Conservation (phyloP, 371 early-diverging fungal genomes). For the Phascolomyces articulosus region DNA sequence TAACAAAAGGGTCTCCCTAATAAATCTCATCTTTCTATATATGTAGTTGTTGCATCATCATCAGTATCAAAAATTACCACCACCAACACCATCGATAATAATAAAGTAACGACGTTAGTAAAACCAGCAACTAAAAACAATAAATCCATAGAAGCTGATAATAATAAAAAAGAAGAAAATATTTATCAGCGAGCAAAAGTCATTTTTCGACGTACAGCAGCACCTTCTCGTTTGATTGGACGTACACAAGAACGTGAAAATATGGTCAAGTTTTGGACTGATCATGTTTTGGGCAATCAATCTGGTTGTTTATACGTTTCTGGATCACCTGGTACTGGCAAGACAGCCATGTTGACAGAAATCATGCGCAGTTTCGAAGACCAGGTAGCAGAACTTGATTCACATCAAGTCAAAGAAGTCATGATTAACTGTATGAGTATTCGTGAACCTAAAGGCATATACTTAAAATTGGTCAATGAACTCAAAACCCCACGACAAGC, state of each 20-base stretch:
- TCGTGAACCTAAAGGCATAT: conserved; percentile 72
- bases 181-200: conserved; percentile 20
- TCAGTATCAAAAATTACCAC: neutral
- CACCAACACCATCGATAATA: too few species aligned
- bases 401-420: conserved; percentile 52
- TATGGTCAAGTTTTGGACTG: conserved; percentile 60
- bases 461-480: conserved; percentile 60
- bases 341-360: conserved; percentile 85
- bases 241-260: conserved; percentile 67
- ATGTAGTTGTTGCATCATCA: conserved; percentile 3
- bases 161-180: conserved; percentile 1
- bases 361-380: conserved; percentile 41
- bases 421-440: conserved; percentile 89
- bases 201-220: conserved; percentile 51
- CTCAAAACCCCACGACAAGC: conserved; percentile 30
- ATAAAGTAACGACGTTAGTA: too few species aligned
- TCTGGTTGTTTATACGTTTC: conserved; percentile 85
- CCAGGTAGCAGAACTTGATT: conserved; percentile 27
- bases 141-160: neutral
- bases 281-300: conserved; percentile 37
- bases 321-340: conserved; percentile 95
- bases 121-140: neutral
- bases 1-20: too few species aligned
- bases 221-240: conserved; percentile 74
- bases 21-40: neutral